Evolutionary conservation across 2,329 filamentous ascomycete species (phyloP), one percentile per base, ranked within the genome.

Genomic region (Pseudogymnoascus sp.): DNA sequence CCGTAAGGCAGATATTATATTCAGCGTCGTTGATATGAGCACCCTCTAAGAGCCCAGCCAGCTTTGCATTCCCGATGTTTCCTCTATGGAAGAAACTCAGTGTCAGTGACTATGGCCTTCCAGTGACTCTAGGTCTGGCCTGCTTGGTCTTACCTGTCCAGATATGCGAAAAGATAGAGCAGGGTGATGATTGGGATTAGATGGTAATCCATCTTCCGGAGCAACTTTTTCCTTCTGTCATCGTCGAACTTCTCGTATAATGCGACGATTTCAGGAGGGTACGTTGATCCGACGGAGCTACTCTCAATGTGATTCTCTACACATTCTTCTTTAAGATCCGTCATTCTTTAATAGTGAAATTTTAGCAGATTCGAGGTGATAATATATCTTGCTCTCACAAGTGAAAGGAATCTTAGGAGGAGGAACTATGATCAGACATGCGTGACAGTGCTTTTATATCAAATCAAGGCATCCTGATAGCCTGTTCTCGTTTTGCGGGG

Each of bases 131-230:
- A 47, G 31, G 11, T 25, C 42, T n/a, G 42, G 42, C 42, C 42
- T 47, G 42, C 12, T 25, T 50, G 7, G 44, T 28, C 44, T 50
- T 28, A 50, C 44, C 44, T n/a, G 37, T 40, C 5, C 8, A 35
- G 16, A 12, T n/a, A 10, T 40, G 42, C 64, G 56, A 62, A 66
- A 64, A 86, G 73, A 66, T 86, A 86, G 16, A 87, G 77, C 0
- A 86, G 70, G 3, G 82, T 79, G 65, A 86, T 79, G 71, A 85
- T 82, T 0, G 84, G 84, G 50, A 86, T 80, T 21, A 86, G 76
- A 65, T 80, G 76, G 73, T 76, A 75, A 68, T 86, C 84, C 60
- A 85, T 76, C 70, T 82, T 85, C 63, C 80, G 75, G 5, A 85
- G 69, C 0, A 85, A 77, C 63, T 74, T 76, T 66, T 77, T 82